Evolutionary conservation across 148 eudicot genomes (phyloP).

Genomic region (Drosera capensis): DNA sequence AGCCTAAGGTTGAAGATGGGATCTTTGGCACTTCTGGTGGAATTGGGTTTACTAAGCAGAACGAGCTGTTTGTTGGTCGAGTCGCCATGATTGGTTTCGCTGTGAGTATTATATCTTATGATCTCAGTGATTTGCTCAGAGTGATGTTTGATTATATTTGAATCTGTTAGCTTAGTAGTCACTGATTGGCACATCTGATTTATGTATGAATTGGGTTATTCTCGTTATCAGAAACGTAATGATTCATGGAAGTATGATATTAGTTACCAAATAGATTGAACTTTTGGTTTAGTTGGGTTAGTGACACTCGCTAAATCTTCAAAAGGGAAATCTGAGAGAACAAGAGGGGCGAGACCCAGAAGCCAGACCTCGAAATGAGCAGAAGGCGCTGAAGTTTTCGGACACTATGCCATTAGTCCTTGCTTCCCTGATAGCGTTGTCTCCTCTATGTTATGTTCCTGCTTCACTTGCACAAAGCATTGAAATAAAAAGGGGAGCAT

Average conservation of each 20-base stretch:
- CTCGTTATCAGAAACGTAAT: too few species aligned
- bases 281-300: too few species aligned
- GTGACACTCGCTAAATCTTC: conserved; percentile 3
- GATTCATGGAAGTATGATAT: too few species aligned
- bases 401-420: neutral
- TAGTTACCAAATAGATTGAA: too few species aligned
- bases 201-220: neutral
- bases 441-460: neutral
- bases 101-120: conserved; percentile 29
- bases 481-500: conserved; percentile 22
- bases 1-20: conserved; percentile 82
- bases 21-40: conserved; percentile 91
- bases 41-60: conserved; percentile 83
- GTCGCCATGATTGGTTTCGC: conserved; percentile 98
- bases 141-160: too few species aligned
- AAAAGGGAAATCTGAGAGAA: conserved; percentile 14
- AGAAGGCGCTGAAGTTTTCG: neutral
- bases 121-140: too few species aligned
- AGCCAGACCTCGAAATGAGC: neutral
- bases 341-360: neutral
- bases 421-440: conserved; percentile 12
- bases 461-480: neutral
- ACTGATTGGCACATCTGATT: neutral
- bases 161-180: neutral
- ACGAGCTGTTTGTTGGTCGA: conserved; percentile 95